Evolutionary conservation across 2,329 filamentous ascomycete species (phyloP).

Genomic region (Fusarium xylarioides): DNA sequence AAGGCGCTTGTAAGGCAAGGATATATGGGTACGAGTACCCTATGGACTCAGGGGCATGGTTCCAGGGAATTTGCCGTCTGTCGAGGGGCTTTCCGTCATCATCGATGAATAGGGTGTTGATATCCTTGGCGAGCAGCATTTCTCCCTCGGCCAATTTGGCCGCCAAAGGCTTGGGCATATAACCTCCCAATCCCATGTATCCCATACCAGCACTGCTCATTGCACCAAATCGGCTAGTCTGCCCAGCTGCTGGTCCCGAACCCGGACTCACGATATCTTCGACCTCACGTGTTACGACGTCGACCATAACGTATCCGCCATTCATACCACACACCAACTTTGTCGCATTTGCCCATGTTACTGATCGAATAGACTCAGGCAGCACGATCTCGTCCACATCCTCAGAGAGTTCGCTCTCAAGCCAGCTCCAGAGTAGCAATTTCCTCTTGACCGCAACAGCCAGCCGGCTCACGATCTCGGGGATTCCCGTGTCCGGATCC

Average conservation of each 20-base stretch:
- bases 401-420: conserved; percentile 85
- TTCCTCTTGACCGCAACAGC: conserved; percentile 94
- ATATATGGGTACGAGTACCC: conserved; percentile 98
- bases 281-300: conserved; percentile 77
- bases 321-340: conserved; percentile 91
- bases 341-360: conserved; percentile 91
- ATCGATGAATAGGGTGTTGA: conserved; percentile 93
- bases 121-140: conserved; percentile 94
- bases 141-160: conserved; percentile 84
- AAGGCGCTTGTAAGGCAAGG: conserved; percentile 81
- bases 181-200: conserved; percentile 93
- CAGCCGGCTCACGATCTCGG: conserved; percentile 89
- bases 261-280: conserved; percentile 84
- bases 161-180: conserved; percentile 89
- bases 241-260: conserved; percentile 69
- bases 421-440: conserved; percentile 92
- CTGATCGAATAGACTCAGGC: conserved; percentile 82
- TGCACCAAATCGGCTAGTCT: conserved; percentile 80
- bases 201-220: conserved; percentile 90
- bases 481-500: conserved; percentile 85
- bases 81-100: conserved; percentile 82
- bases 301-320: conserved; percentile 87
- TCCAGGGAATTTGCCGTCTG: conserved; percentile 92
- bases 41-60: conserved; percentile 84
- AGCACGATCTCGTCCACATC: conserved; percentile 81